A percentile compares a stretch with the other conserved stretches of the same genome.
Evolutionary conservation across 495 filamentous ascomycete species (phyloP).

Genomic region (Neurospora tetraspora): DNA sequence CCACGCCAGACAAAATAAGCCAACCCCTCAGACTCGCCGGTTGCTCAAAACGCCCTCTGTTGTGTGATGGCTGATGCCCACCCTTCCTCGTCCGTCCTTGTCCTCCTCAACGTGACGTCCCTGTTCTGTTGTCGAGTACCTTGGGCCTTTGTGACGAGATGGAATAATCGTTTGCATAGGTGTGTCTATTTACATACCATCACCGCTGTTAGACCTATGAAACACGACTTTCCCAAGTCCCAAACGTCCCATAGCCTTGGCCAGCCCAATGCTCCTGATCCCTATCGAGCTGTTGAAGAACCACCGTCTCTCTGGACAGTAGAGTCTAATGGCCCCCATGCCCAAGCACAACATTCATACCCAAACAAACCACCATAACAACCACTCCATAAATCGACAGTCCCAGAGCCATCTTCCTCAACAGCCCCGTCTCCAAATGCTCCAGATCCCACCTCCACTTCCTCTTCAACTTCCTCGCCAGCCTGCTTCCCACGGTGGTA

Average conservation of each 20-base stretch:
- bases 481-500: slow-evolving; percentile 20
- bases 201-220: not conserved
- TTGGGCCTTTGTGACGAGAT: no score
- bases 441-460: slow-evolving; percentile 40
- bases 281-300: not conserved
- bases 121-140: no score
- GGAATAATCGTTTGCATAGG: not conserved
- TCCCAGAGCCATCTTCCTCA: slow-evolving; percentile 63
- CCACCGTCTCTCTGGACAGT: no score
- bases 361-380: slow-evolving; percentile 84
- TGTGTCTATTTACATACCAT: not conserved
- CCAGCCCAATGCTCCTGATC: not conserved
- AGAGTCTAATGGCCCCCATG: not conserved
- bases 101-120: no score
- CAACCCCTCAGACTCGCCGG: no score
- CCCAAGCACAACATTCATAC: slow-evolving; percentile 47
- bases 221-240: not conserved
- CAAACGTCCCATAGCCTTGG: not conserved
- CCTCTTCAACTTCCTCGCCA: slow-evolving; percentile 17
- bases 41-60: no score
- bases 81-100: no score
- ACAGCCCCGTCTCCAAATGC: slow-evolving; percentile 39
- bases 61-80: no score
- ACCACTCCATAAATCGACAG: slow-evolving; percentile 73
- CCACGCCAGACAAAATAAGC: not conserved